Evolutionary conservation across 1,284 basidiomycete species (phyloP).

Genomic region (Malassezia furfur): DNA sequence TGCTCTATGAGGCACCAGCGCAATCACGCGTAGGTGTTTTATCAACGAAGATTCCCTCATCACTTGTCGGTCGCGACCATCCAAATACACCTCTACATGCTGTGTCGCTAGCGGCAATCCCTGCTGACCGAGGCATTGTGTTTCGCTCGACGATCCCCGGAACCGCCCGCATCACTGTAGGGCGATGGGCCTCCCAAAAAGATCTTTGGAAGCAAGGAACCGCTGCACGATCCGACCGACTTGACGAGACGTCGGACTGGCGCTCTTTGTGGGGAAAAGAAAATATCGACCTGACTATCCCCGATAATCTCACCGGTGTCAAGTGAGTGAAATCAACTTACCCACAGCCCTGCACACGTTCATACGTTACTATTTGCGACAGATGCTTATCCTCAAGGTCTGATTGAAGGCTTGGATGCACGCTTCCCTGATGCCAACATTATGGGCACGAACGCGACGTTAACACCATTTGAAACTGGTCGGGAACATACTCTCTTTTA

Average conservation of each 20-base stretch:
- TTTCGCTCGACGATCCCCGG: slow-evolving; percentile 34
- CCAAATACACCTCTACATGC: slow-evolving; percentile 22
- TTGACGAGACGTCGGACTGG: slow-evolving; percentile 26
- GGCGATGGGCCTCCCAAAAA: slow-evolving; percentile 32
- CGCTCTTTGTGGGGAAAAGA: slow-evolving; percentile 35
- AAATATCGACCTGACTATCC: slow-evolving; percentile 29
- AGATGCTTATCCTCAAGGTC: slow-evolving; percentile 59
- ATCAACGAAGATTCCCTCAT: slow-evolving; percentile 24
- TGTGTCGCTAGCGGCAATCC: slow-evolving; percentile 27
- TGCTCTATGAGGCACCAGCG: slow-evolving; percentile 18
- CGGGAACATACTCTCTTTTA: slow-evolving; percentile 63
- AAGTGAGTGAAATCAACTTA: slow-evolving; percentile 35
- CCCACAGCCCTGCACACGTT: not conserved
- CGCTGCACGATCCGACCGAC: slow-evolving; percentile 23
- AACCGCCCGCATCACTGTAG: slow-evolving; percentile 27
- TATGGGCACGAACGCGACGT: slow-evolving; percentile 63
- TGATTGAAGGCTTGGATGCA: slow-evolving; percentile 53
- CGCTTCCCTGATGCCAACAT: slow-evolving; percentile 54
- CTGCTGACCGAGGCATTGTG: slow-evolving; percentile 22
- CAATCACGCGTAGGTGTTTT: slow-evolving; percentile 26
- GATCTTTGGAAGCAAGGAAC: slow-evolving; percentile 27
- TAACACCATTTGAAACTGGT: slow-evolving; percentile 76
- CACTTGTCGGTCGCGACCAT: slow-evolving; percentile 18
- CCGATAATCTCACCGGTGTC: slow-evolving; percentile 13
- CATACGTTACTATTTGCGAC: slow-evolving; percentile 57